Percentiles rank a stretch among this genome's conserved stretches.
Conservation (phyloP, 2,329 filamentous ascomycete genomes). For the Diaporthe sp. region DNA sequence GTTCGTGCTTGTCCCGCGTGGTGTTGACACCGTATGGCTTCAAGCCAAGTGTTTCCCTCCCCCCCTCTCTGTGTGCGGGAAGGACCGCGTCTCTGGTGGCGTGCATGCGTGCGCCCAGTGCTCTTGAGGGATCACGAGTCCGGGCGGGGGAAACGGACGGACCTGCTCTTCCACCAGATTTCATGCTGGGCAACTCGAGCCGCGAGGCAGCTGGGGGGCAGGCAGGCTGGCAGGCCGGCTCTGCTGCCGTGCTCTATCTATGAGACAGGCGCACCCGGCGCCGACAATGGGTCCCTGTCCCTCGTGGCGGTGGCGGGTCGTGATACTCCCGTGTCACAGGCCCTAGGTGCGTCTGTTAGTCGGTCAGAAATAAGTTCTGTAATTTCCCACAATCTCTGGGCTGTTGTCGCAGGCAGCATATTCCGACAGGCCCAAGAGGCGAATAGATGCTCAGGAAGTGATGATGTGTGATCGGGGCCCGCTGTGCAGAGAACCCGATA, state of each 20-base stretch:
- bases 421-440: background rate
- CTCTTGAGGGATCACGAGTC: background rate
- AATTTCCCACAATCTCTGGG: background rate
- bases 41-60: background rate
- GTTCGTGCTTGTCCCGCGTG: background rate
- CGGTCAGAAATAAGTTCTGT: background rate
- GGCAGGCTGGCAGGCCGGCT: background rate
- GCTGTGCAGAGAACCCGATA: conserved; percentile 12
- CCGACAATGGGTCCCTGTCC: background rate
- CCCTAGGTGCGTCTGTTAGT: background rate
- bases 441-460: background rate
- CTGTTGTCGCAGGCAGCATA: background rate
- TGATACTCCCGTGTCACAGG: background rate
- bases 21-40: background rate
- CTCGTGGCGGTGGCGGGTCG: background rate
- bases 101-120: background rate
- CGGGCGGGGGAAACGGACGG: too few relatives aligned
- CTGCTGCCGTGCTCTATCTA: background rate
- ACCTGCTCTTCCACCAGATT: background rate
- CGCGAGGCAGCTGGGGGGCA: background rate
- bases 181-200: background rate
- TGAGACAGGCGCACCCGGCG: background rate
- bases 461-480: background rate
- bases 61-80: background rate
- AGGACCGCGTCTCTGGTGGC: background rate